Percentiles rank a stretch among this genome's conserved stretches.
These are phyloP conservation scores for Lagenidium giganteum DNA, from an alignment of 352 stramenopile species.

Conservation along the genomic window DNA sequence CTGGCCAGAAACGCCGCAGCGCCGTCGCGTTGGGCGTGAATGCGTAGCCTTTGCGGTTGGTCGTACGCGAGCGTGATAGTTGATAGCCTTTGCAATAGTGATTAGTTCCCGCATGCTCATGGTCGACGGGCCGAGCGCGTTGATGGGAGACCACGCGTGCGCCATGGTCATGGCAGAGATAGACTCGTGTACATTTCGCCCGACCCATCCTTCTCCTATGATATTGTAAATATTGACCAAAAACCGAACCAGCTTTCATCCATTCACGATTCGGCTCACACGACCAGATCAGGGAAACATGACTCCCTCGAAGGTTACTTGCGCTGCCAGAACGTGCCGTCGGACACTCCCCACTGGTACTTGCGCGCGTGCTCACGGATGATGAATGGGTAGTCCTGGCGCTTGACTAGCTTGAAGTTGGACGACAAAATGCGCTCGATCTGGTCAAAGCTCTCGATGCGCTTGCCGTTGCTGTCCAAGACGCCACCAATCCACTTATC, in stretches of 20 bases:
- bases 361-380: slow-evolving; percentile 92
- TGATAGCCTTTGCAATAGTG: slow-evolving; percentile 26
- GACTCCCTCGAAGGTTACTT: no score
- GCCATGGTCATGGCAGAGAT: no score
- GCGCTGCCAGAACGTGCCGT: slow-evolving; percentile 83
- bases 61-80: background rate
- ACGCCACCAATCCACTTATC: slow-evolving; percentile 83
- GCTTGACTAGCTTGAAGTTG: slow-evolving; percentile 79
- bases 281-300: no score
- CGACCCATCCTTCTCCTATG: no score
- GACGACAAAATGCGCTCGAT: slow-evolving; percentile 46
- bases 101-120: no score
- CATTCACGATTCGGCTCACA: no score
- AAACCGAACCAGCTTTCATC: no score
- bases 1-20: slow-evolving; percentile 73
- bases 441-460: slow-evolving; percentile 62
- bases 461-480: slow-evolving; percentile 29
- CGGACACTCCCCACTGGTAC: slow-evolving; percentile 89
- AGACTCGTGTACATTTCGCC: no score
- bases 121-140: no score
- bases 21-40: slow-evolving; percentile 79
- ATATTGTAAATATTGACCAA: no score
- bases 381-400: slow-evolving; percentile 85
- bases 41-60: slow-evolving; percentile 30
- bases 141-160: no score